These are phyloP conservation scores for Suillus variegatus DNA, from an alignment of 768 basidiomycete genomes.

Conservation along the genomic window DNA sequence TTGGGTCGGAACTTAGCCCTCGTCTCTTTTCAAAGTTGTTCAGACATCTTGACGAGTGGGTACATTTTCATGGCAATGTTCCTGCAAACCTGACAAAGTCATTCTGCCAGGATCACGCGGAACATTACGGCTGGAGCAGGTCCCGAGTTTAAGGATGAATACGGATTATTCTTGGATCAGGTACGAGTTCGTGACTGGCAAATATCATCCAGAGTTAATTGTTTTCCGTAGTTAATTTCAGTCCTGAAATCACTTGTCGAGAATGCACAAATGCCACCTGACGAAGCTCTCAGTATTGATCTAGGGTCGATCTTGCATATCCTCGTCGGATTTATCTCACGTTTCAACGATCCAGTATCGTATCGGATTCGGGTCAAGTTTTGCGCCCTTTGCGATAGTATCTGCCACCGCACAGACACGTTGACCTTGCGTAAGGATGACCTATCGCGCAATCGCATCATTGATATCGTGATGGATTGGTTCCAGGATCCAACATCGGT, in stretches of 20 bases:
- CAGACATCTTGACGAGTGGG: conserved; percentile 74
- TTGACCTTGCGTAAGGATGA: conserved; percentile 69
- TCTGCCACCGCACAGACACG: conserved; percentile 62
- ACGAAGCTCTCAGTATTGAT: conserved; percentile 64
- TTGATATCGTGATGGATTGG: conserved; percentile 84
- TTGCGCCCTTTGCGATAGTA: conserved; percentile 68
- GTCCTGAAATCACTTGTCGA: conserved; percentile 81
- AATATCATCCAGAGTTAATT: conserved; percentile 14
- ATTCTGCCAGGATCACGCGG: conserved; percentile 46
- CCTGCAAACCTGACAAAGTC: conserved; percentile 2
- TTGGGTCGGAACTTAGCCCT: conserved; percentile 78
- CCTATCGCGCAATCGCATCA: conserved; percentile 63
- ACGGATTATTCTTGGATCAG: conserved; percentile 69
- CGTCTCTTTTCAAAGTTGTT: conserved; percentile 68
- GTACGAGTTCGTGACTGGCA: conserved; percentile 35
- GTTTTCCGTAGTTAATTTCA: conserved; percentile 57
- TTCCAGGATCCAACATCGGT: conserved; percentile 57
- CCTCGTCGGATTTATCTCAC: conserved; percentile 65
- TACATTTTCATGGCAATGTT: conserved; percentile 8
- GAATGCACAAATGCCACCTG: conserved; percentile 56
- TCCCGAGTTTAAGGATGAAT: conserved; percentile 39
- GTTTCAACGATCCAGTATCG: conserved; percentile 53
- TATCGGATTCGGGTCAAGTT: conserved; percentile 75
- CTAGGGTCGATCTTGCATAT: conserved; percentile 59
- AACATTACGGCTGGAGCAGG: conserved; percentile 50